These are phyloP conservation scores for Allium cepa DNA, from an alignment of 106 monocot species.

Conservation along the genomic window DNA sequence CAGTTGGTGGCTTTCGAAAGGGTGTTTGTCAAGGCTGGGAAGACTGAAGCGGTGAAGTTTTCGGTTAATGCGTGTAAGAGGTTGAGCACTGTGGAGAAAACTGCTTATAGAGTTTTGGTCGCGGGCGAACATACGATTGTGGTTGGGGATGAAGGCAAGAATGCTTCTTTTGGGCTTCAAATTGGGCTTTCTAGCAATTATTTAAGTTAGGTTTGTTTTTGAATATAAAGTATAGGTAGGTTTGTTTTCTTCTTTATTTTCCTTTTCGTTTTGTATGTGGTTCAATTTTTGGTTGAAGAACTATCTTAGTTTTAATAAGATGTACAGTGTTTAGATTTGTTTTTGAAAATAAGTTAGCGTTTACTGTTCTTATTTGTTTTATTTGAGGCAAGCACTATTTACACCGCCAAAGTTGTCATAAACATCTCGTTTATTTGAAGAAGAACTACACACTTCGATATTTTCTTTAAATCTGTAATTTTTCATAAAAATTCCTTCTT, in stretches of 20 bases:
- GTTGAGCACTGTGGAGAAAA: constrained; percentile 24
- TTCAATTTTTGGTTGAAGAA: background rate
- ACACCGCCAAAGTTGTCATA: no score
- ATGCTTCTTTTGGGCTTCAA: constrained; percentile 2
- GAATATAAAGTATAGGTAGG: background rate
- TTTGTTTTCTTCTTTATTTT: background rate
- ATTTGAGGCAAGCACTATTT: no score
- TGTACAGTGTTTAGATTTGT: background rate
- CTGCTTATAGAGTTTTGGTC: constrained; percentile 29
- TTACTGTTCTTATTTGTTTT: background rate
- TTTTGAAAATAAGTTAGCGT: background rate
- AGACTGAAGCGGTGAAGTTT: constrained; percentile 6
- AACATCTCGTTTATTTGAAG: no score
- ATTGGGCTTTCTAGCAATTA: background rate
- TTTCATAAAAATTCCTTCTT: no score
- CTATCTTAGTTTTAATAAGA: background rate
- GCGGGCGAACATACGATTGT: constrained; percentile 15
- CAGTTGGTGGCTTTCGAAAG: constrained; percentile 25
- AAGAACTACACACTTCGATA: no score
- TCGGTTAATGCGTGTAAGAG: constrained; percentile 19
- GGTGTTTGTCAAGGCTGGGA: constrained; percentile 22
- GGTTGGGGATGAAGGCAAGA: constrained; percentile 11
- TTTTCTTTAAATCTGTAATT: no score
- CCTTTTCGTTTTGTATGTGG: no score
- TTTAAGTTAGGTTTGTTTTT: background rate